Evolutionary conservation across 768 basidiomycete species (phyloP).

Genomic region (Panaeolus cyanescens): DNA sequence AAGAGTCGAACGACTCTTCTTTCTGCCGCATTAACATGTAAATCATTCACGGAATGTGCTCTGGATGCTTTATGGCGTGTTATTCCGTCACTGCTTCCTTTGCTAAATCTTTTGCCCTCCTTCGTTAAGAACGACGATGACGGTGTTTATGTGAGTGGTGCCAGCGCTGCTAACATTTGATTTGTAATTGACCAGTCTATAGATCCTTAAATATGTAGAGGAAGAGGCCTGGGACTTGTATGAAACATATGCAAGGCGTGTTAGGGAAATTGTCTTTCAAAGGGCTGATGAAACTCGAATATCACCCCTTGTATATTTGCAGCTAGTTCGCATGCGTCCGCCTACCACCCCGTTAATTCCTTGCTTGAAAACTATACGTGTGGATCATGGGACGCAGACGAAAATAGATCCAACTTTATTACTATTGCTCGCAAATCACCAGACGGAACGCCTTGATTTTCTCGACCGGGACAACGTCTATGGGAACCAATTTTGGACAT

Average conservation of each 20-base stretch:
- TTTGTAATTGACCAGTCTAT: not conserved
- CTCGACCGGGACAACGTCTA: too few relatives aligned
- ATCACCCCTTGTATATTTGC: not conserved
- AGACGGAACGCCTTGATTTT: not conserved
- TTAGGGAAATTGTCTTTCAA: not conserved
- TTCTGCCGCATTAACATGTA: not conserved
- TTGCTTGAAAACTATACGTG: not conserved
- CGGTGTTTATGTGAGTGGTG: not conserved
- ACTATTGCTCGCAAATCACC: not conserved
- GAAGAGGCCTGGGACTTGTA: not conserved
- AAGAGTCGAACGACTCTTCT: not conserved
- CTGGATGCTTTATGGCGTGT: conserved; percentile 1
- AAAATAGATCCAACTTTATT: not conserved
- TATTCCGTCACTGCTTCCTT: not conserved
- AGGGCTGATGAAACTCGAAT: not conserved
- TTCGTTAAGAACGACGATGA: not conserved
- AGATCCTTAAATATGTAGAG: not conserved
- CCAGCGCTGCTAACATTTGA: not conserved
- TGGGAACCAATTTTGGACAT: too few relatives aligned
- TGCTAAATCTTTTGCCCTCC: not conserved
- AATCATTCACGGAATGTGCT: not conserved
- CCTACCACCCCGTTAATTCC: not conserved
- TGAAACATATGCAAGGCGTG: not conserved
- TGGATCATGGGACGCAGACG: not conserved
- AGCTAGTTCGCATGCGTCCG: not conserved